Evolutionary conservation across 768 basidiomycete species (phyloP), one percentile per base, ranked within the genome.

Genomic region (Leccinellum albellum): DNA sequence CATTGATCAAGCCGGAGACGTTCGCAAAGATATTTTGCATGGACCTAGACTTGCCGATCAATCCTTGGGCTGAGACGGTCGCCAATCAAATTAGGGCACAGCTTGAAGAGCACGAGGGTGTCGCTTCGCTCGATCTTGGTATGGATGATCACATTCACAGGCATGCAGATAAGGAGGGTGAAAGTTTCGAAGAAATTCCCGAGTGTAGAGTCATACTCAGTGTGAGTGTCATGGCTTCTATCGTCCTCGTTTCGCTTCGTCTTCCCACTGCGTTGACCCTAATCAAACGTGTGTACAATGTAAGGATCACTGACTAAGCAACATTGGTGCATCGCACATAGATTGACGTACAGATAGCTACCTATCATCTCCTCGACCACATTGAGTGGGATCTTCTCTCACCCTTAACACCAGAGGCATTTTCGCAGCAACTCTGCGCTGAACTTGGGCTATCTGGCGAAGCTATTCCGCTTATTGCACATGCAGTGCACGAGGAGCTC

Each of bases 331-430:
- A 40, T 53, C 31, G 47, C 46, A 54, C n/a, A 31, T 20, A 97
- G 93, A 92, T 99, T 68, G 97, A 99, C 74, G 93, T 98, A 24
- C 97, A 99, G 71, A 89, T 99, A 67, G 91, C 88, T 23, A 90
- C 88, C 48, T 81, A 94, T 69, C 93, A 96, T 71, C 80, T 99
- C 1, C 78, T 90, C 55, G 97, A 99, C 74, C 91, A 94, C 67
- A 94, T 99, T 62, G 97, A 99, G 73, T 99, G 96, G 96, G 96
- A 99, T 73, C 81, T 98, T n/a, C 83, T 91, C 47, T 96, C 95
- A 4, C 82, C 89, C 4, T 80, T 98, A 35, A 95, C 93, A 0
- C 96, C 96, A 1, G 89, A 96, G 69, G 79, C 75, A 1, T 98
- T 98, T 65, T 83, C 96, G 0, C 73, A 75, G 37, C 85, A 82